phyloP scores from a whole-genome alignment of 805 yeast species.

The Candida caryicola region DNA sequence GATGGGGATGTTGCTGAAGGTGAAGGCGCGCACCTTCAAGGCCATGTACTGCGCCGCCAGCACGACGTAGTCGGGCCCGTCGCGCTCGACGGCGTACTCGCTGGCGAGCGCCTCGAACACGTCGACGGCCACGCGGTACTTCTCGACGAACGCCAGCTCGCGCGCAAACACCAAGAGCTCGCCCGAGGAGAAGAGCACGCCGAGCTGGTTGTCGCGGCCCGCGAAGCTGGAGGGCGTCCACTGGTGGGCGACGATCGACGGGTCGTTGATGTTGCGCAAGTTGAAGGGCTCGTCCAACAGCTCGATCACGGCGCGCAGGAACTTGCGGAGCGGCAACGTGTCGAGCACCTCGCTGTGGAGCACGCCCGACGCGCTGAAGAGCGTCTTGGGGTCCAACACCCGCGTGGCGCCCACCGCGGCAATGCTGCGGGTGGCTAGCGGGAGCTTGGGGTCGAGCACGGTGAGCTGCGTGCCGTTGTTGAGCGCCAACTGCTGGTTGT shows the following conservation, averaged over 20 bases:
- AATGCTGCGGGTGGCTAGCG: constrained; percentile 25
- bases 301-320: constrained; percentile 22
- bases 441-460: constrained; percentile 38
- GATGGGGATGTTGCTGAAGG: constrained; percentile 16
- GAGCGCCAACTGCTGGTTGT: constrained; percentile 34
- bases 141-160: constrained; percentile 19
- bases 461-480: constrained; percentile 32
- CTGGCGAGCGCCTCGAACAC: constrained; percentile 25
- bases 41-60: constrained; percentile 18
- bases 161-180: constrained; percentile 34
- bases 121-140: constrained; percentile 23
- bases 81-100: constrained; percentile 19
- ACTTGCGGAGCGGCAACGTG: constrained; percentile 28
- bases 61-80: constrained; percentile 19
- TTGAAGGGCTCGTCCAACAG: constrained; percentile 27
- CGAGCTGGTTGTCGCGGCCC: constrained; percentile 30
- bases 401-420: constrained; percentile 13
- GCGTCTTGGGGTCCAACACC: constrained; percentile 21
- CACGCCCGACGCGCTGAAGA: constrained; percentile 24
- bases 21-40: constrained; percentile 27
- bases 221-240: constrained; percentile 29
- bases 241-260: constrained; percentile 30
- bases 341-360: constrained; percentile 28
- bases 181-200: constrained; percentile 36
- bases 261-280: constrained; percentile 32